These are phyloP conservation scores for Debaryomyces coudertii DNA, from an alignment of 1,139 yeast species.

Conservation along the genomic window DNA sequence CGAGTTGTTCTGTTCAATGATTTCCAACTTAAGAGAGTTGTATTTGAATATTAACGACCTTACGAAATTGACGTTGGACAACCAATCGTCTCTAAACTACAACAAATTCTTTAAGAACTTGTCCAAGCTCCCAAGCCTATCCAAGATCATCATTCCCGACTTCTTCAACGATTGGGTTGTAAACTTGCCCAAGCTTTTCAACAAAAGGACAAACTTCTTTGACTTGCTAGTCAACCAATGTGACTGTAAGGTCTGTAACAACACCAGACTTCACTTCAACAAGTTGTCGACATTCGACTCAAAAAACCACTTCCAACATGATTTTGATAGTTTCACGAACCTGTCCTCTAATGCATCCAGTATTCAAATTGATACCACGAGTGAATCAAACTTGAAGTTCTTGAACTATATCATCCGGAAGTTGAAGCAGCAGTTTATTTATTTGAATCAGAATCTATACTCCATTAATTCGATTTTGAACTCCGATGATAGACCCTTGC, in stretches of 20 bases:
- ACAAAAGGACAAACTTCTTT: constrained; percentile 15
- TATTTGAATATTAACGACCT: constrained; percentile 28
- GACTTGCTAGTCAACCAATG: constrained; percentile 27
- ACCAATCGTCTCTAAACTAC: constrained; percentile 13
- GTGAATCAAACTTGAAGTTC: constrained; percentile 21
- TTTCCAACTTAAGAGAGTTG: constrained; percentile 20
- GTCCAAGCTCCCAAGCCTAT: constrained; percentile 15
- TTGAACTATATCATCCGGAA: constrained; percentile 24
- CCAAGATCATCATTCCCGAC: constrained; percentile 27
- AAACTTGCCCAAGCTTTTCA: constrained; percentile 18
- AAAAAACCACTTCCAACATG: constrained; percentile 22
- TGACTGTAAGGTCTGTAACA: constrained; percentile 22
- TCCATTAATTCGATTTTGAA: constrained; percentile 27
- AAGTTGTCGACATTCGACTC: constrained; percentile 22
- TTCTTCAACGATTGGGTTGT: constrained; percentile 30
- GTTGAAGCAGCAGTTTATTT: constrained; percentile 25
- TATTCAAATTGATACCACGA: constrained; percentile 9
- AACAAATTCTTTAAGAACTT: constrained; percentile 15
- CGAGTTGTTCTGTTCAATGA: constrained; percentile 15
- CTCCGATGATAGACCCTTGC: constrained; percentile 21
- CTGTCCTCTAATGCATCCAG: constrained; percentile 5
- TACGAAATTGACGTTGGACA: constrained; percentile 17
- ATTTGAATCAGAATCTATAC: constrained; percentile 24
- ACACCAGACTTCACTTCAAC: constrained; percentile 20
- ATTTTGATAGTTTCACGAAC: constrained; percentile 16